Evolutionary conservation across 495 filamentous ascomycete species (phyloP).

Genomic region (Lophium mytilinum): DNA sequence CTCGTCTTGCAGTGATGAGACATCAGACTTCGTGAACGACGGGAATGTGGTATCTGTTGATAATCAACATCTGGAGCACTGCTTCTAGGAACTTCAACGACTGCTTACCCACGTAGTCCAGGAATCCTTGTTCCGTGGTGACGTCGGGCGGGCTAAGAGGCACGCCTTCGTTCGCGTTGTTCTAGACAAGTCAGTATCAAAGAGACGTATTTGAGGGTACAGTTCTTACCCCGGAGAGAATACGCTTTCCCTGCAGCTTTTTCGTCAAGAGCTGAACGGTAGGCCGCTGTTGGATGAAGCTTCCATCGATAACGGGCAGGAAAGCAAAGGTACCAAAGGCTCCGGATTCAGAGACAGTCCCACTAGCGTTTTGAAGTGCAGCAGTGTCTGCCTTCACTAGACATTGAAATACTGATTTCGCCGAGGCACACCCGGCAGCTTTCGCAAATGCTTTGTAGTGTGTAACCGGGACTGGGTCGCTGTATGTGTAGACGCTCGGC

Average conservation of each 20-base stretch:
- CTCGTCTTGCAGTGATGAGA: conserved; percentile 11
- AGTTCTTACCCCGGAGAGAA: background rate
- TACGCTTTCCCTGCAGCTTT: background rate
- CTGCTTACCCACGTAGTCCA: conserved; percentile 6
- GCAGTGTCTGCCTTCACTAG: background rate
- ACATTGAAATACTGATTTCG: background rate
- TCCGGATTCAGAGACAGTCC: background rate
- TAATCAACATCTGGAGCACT: background rate
- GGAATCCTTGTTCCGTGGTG: conserved; percentile 13
- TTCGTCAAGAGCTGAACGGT: background rate
- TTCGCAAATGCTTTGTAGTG: background rate
- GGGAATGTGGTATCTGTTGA: conserved; percentile 14
- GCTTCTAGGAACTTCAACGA: background rate
- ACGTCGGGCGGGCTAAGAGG: conserved; percentile 13
- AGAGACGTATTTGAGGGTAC: background rate
- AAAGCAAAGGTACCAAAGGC: background rate
- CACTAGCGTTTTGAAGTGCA: background rate
- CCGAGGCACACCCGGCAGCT: background rate
- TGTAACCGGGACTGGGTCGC: background rate
- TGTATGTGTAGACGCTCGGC: background rate
- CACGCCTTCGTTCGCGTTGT: conserved; percentile 33
- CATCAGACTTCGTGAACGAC: conserved; percentile 9
- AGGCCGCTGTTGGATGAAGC: background rate
- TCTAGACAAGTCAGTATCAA: background rate
- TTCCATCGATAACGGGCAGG: background rate